Evolutionary conservation across 2,329 filamentous ascomycete genomes (phyloP).

Genomic region (Aureobasidium sp.): DNA sequence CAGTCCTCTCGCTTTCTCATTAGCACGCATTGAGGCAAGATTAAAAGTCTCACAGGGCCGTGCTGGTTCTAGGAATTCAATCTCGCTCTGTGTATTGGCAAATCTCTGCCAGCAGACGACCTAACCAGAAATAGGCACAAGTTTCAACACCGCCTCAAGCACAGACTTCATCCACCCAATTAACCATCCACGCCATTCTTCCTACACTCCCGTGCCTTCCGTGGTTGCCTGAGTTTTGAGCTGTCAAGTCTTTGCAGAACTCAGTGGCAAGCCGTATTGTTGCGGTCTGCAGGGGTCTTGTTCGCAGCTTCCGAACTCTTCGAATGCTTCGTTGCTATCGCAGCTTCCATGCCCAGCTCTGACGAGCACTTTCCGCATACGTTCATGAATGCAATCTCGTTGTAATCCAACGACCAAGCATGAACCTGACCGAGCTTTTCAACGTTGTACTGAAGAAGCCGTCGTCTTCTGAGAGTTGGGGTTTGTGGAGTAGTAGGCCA

Average conservation of each 20-base stretch:
- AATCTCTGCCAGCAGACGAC: background rate
- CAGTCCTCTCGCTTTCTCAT: background rate
- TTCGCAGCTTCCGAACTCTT: background rate
- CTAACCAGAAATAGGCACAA: constrained; percentile 1
- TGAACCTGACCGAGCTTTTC: background rate
- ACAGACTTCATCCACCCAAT: background rate
- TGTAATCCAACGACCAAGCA: background rate
- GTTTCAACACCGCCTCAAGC: constrained; percentile 9
- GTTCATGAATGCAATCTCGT: background rate
- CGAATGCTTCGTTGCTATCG: background rate
- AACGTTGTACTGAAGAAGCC: background rate
- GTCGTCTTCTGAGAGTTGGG: background rate
- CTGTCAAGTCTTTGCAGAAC: background rate
- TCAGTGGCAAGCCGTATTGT: background rate
- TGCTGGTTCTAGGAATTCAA: background rate
- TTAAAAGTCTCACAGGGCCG: background rate
- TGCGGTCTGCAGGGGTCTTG: background rate
- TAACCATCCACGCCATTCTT: background rate
- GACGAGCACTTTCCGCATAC: background rate
- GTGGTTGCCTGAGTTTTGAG: background rate
- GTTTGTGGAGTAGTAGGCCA: background rate
- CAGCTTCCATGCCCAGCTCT: background rate
- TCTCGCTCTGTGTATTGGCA: background rate
- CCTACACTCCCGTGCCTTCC: background rate
- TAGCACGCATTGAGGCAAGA: background rate